phyloP scores from a whole-genome alignment of 78 protist genomes.

The Dictyostelium purpureum region DNA sequence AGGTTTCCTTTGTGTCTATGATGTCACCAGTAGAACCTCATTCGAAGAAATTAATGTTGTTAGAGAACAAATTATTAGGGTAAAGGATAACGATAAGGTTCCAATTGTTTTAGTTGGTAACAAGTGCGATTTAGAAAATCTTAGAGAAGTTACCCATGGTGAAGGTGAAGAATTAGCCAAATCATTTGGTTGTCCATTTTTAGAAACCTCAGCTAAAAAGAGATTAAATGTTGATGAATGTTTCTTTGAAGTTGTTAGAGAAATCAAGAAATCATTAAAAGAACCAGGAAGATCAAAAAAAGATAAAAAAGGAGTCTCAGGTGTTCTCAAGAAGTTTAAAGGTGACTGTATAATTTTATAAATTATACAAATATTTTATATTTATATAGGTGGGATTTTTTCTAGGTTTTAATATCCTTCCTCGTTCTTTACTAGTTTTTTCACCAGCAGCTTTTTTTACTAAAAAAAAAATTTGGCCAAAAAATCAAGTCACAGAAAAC shows the following conservation, averaged over 20 bases:
- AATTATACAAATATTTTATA: background rate
- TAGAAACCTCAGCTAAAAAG: slow-evolving; percentile 92
- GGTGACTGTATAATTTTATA: slow-evolving; percentile 65
- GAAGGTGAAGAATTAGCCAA: slow-evolving; percentile 88
- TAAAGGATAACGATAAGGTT: slow-evolving; percentile 84
- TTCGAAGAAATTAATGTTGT: slow-evolving; percentile 86
- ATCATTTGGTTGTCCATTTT: slow-evolving; percentile 57
- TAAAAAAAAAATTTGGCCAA: background rate
- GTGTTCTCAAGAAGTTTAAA: slow-evolving; percentile 42
- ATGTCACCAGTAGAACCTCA: slow-evolving; percentile 82
- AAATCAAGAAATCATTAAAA: slow-evolving; percentile 65
- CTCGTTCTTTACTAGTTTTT: too few species aligned
- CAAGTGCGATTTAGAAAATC: slow-evolving; percentile 89
- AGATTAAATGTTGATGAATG: slow-evolving; percentile 94
- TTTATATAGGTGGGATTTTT: too few species aligned
- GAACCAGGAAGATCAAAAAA: slow-evolving; percentile 68
- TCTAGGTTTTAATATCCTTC: too few species aligned
- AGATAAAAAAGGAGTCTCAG: slow-evolving; percentile 40
- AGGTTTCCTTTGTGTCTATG: slow-evolving; percentile 93
- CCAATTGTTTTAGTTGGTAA: slow-evolving; percentile 94
- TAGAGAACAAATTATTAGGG: slow-evolving; percentile 85
- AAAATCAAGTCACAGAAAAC: background rate
- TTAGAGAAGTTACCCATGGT: slow-evolving; percentile 77
- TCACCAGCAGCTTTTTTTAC: too few species aligned
- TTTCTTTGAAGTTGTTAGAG: slow-evolving; percentile 85